Conservation (phyloP, 1,284 basidiomycete species). For the Cutaneotrichosporon sp. region DNA sequence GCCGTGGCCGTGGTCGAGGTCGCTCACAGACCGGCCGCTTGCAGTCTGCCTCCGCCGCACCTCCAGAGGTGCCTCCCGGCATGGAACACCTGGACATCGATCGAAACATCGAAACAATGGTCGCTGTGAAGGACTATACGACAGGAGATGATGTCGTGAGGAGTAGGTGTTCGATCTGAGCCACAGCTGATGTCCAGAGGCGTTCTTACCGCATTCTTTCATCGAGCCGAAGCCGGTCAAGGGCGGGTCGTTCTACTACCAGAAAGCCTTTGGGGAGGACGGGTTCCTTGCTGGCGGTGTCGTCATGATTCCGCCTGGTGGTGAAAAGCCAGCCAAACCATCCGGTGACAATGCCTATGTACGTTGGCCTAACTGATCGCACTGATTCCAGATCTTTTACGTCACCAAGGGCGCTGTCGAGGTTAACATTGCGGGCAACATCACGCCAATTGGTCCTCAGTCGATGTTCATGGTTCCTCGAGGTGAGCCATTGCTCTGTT, state of each 20-base stretch:
- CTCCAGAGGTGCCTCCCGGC: not conserved
- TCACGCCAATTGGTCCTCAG: conserved; percentile 73
- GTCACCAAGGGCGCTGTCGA: conserved; percentile 83
- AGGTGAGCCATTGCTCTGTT: conserved; percentile 58
- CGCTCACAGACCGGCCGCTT: not conserved
- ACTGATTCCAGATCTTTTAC: conserved; percentile 72
- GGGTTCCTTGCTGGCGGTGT: conserved; percentile 89
- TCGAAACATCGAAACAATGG: conserved; percentile 67
- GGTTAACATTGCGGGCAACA: conserved; percentile 75
- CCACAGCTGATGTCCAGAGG: conserved; percentile 20
- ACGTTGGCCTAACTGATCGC: conserved; percentile 45
- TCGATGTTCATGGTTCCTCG: conserved; percentile 88
- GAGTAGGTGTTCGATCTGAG: conserved; percentile 59
- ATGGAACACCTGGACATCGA: conserved; percentile 68
- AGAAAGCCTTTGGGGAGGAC: conserved; percentile 92
- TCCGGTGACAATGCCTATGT: conserved; percentile 96
- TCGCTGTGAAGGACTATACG: conserved; percentile 69
- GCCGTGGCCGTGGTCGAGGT: not conserved
- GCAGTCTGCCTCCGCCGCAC: conserved; percentile 45
- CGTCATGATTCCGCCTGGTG: conserved; percentile 63
- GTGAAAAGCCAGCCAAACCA: conserved; percentile 77
- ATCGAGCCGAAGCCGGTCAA: conserved; percentile 61
- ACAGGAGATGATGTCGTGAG: conserved; percentile 63
- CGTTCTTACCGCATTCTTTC: conserved; percentile 55
- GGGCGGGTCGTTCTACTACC: conserved; percentile 68